Evolutionary conservation across 2,329 filamentous ascomycete species (phyloP), one percentile per base, ranked within the genome.

Genomic region (Phyllosticta citribraziliensis): DNA sequence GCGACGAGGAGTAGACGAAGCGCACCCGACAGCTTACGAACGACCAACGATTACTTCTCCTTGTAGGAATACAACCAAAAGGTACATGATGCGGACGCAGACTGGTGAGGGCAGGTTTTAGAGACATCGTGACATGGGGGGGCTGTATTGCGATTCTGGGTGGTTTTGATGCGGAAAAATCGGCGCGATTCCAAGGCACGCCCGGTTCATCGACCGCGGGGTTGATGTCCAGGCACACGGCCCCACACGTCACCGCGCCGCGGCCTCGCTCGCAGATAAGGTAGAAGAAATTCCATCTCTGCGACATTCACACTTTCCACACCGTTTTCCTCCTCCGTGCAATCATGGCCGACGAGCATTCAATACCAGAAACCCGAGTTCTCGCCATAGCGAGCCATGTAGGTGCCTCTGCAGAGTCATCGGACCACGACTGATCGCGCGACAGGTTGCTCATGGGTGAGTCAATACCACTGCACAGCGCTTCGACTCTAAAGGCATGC

Each of bases 331-430:
- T 60, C 76, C 85, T 56, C 83, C 27, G 59, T 24, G 55, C 55
- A 22, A 58, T 47, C 33, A 62, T 62, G 60, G 57, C 60, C 24
- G 50, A 52, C 20, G 60, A 61, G 17, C 20, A n/a, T 22, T 54
- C 55, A 5, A 61, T 62, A 58, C 60, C 60, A 20, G 84, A 86
- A 67, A 86, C 84, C 57, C 78, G 81, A 68, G 91, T 97, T 64
- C 82, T 97, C 71, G 91, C 92, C 62, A 84, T 97, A 68, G 91
- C 92, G 73, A 97, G 92, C 76, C 92, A 97, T 92, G 92, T 97
- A 88, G 76, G 60, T 51, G 24, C 17, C 27, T 56, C 50, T 24
- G 17, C 33, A 50, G 22, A 19, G 17, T 53, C 52, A 24, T n/a
- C n/a, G 52, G 9, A 58, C 68, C 68, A 55, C 50, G 57, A 56